Percentiles rank a stretch among this genome's conserved stretches.
Conservation (phyloP, 495 filamentous ascomycete genomes). For the Hyaloscypha bicolor region DNA sequence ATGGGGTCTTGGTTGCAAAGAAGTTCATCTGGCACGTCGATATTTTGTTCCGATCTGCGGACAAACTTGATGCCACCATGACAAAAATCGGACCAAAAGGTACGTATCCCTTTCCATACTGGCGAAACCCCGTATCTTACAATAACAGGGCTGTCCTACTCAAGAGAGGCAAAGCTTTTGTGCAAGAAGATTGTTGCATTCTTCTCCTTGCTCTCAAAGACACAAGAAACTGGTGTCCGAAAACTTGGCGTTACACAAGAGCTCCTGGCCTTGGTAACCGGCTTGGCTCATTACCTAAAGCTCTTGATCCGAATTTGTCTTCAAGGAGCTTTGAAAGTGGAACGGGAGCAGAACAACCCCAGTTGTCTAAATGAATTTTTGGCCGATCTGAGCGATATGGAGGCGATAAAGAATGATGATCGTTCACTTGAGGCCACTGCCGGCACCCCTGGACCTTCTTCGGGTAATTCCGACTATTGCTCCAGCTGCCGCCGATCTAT, state of each 20-base stretch:
- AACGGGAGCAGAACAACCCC: constrained; percentile 73
- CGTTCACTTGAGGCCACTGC: constrained; percentile 71
- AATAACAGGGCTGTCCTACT: constrained; percentile 77
- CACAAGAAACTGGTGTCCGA: constrained; percentile 83
- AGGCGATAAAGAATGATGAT: constrained; percentile 70
- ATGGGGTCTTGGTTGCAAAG: constrained; percentile 94
- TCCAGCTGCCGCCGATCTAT: constrained; percentile 79
- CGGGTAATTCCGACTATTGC: constrained; percentile 82
- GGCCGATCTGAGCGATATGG: constrained; percentile 73
- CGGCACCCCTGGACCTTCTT: constrained; percentile 73
- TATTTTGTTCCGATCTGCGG: constrained; percentile 86
- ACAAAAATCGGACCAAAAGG: constrained; percentile 71
- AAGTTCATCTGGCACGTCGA: constrained; percentile 96
- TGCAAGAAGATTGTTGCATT: constrained; percentile 99
- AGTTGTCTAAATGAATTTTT: constrained; percentile 82
- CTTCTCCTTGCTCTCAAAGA: constrained; percentile 90
- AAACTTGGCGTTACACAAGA: constrained; percentile 97
- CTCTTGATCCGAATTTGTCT: constrained; percentile 96
- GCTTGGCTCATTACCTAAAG: constrained; percentile 97
- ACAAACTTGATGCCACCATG: constrained; percentile 77
- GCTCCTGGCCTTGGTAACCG: constrained; percentile 90
- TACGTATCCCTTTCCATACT: constrained; percentile 37
- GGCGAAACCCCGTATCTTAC: constrained; percentile 13
- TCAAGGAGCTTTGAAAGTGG: constrained; percentile 88
- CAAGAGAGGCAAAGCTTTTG: constrained; percentile 91